phyloP scores from a whole-genome alignment of 345 rosid species.

The Stellera chamaejasme region DNA sequence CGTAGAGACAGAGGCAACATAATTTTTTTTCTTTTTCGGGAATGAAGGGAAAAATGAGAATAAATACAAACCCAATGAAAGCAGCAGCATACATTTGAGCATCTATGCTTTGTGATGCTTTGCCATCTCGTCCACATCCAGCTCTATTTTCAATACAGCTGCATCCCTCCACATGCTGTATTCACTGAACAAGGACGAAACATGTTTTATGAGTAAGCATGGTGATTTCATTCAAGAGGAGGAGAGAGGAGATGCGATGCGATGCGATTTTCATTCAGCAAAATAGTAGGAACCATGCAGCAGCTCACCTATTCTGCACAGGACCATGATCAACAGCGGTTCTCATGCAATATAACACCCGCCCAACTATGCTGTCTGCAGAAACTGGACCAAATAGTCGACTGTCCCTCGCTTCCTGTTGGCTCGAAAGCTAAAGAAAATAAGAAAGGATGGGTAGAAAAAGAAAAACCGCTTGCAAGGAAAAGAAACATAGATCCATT shows the following conservation, averaged over 20 bases:
- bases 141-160: conserved; percentile 75
- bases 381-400: conserved; percentile 83
- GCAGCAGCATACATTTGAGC: not conserved
- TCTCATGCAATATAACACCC: conserved; percentile 73
- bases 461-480: not conserved
- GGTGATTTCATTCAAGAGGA: conserved; percentile 1
- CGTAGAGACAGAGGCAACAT: too few species aligned
- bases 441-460: not conserved
- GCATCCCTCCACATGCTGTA: conserved; percentile 53
- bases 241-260: not conserved
- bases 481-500: not conserved
- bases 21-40: not conserved
- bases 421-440: conserved; percentile 10
- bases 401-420: conserved; percentile 89
- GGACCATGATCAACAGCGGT: conserved; percentile 94
- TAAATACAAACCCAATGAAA: conserved; percentile 17
- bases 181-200: conserved; percentile 32
- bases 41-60: not conserved
- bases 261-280: not conserved
- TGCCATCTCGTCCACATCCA: conserved; percentile 89
- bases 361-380: conserved; percentile 62
- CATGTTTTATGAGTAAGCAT: conserved; percentile 6
- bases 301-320: conserved; percentile 71
- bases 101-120: conserved; percentile 63
- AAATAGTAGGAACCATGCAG: not conserved